Evolutionary conservation across 768 basidiomycete genomes (phyloP).

Genomic region (Neoboletus brunneissimus): DNA sequence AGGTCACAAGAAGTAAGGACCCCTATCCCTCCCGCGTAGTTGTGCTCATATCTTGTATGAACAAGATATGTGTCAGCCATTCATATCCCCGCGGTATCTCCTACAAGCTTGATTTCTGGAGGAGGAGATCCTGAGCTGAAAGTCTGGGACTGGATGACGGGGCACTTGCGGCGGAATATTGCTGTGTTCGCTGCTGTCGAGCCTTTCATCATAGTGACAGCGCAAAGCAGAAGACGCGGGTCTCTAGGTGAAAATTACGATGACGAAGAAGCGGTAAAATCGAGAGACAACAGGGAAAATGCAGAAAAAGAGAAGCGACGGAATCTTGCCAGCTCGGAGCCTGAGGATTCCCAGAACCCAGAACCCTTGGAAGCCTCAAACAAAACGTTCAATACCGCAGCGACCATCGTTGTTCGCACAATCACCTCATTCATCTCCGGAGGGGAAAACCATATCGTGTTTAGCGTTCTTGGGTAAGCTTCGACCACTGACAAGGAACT

Average conservation of each 20-base stretch:
- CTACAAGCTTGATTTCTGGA: slow-evolving; percentile 66
- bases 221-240: slow-evolving; percentile 28
- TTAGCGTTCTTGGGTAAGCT: slow-evolving; percentile 71
- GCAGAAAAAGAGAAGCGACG: slow-evolving; percentile 22
- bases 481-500: background rate
- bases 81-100: slow-evolving; percentile 54
- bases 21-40: background rate
- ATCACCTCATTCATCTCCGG: slow-evolving; percentile 47
- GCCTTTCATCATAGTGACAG: slow-evolving; percentile 43
- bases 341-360: slow-evolving; percentile 12
- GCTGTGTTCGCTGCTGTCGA: slow-evolving; percentile 46
- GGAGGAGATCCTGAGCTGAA: slow-evolving; percentile 81
- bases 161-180: slow-evolving; percentile 51
- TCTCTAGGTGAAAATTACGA: slow-evolving; percentile 33
- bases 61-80: slow-evolving; percentile 80
- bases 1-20: slow-evolving; percentile 72
- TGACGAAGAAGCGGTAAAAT: slow-evolving; percentile 12
- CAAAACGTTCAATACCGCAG: slow-evolving; percentile 26
- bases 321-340: slow-evolving; percentile 20
- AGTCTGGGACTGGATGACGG: slow-evolving; percentile 78
- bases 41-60: background rate
- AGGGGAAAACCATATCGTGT: slow-evolving; percentile 47
- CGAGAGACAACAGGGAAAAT: slow-evolving; percentile 16
- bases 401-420: slow-evolving; percentile 50
- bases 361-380: slow-evolving; percentile 7